Conservation (phyloP, 1,284 basidiomycete species). For the Serendipita sp. region DNA sequence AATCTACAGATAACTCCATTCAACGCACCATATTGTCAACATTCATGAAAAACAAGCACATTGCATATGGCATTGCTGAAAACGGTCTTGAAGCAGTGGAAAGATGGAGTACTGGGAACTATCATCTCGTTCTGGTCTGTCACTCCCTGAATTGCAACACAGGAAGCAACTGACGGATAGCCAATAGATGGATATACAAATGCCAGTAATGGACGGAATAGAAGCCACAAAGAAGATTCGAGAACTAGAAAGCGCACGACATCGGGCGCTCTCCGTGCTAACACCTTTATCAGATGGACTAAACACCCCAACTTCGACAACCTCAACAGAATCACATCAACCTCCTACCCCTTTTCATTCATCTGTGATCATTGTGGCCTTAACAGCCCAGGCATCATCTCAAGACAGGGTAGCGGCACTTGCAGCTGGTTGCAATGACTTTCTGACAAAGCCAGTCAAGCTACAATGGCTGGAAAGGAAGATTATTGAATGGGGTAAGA, state of each 20-base stretch:
- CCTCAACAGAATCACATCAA: slow-evolving; percentile 25
- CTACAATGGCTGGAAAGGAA: slow-evolving; percentile 95
- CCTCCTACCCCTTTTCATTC: slow-evolving; percentile 60
- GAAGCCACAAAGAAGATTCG: slow-evolving; percentile 95
- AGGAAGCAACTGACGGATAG: neutral
- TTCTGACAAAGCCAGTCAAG: slow-evolving; percentile 93
- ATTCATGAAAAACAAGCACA: slow-evolving; percentile 92
- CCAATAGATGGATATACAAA: slow-evolving; percentile 94
- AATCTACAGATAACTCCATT: slow-evolving; percentile 80
- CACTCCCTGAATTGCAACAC: neutral
- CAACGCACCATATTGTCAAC: slow-evolving; percentile 94
- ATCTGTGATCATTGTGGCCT: slow-evolving; percentile 95
- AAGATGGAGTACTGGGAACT: slow-evolving; percentile 88
- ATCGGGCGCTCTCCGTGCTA: slow-evolving; percentile 49
- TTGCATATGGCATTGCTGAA: slow-evolving; percentile 88
- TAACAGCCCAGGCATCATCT: slow-evolving; percentile 88
- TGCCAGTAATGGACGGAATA: slow-evolving; percentile 98
- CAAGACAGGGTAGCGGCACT: slow-evolving; percentile 90
- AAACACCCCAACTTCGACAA: slow-evolving; percentile 27
- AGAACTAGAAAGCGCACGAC: slow-evolving; percentile 56
- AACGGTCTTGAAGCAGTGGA: slow-evolving; percentile 93
- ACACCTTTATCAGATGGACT: slow-evolving; percentile 41
- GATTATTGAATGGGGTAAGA: slow-evolving; percentile 89
- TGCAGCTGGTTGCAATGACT: slow-evolving; percentile 97
- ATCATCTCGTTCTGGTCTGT: slow-evolving; percentile 88